Base-by-base conservation (phyloP, 129 eudicot species). In the Flaveria ramosissima region DNA sequence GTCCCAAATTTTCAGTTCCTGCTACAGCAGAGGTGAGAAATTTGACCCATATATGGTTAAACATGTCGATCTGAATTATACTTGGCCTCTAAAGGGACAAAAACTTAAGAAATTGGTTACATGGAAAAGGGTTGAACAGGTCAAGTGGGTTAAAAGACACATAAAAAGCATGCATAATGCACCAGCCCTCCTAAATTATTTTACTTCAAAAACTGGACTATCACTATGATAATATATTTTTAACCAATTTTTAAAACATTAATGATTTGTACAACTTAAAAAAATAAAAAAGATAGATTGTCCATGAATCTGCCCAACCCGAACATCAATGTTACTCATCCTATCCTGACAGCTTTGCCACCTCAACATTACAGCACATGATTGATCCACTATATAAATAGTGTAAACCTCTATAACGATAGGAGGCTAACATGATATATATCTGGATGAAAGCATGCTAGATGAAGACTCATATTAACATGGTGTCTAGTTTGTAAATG, bases 21-120 rank as follows among this genome's bases (percentile, higher is more conserved):
- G 24, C 23, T 53, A 71, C 66, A 72, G 65, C 67, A 72, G 39
- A 72, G 51, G 71, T 66, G 50, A 15, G 16, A 39, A 66, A 2
- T 41, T 30, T 32, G 69, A 16, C 46, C 46, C 69, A 27, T 63
- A 63, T 63, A 63, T 11, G 39, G 66, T 11, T 14, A 63, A 6
- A 16, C 46, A 32, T 8, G 68, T 62, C 68, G 23, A 62, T 12
- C 17, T 62, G 42, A 9, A 27, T 27, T 24, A 62, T 6, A 62
- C 17, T 62, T 62, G 14, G 19, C 64, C 32, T 57, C 64, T 21
- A 21, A 52, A 57, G 64, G 64, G 32, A 20, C 32, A 57, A 56
- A 36, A 56, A 56, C 27, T 20, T 20, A 19, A 56, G 5, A 56
- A 24, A 23, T 10, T 61, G 63, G 8, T 61, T 61, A 26, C 42